phyloP scores from a whole-genome alignment of 306 rosid genomes.

The Inga laurina region DNA sequence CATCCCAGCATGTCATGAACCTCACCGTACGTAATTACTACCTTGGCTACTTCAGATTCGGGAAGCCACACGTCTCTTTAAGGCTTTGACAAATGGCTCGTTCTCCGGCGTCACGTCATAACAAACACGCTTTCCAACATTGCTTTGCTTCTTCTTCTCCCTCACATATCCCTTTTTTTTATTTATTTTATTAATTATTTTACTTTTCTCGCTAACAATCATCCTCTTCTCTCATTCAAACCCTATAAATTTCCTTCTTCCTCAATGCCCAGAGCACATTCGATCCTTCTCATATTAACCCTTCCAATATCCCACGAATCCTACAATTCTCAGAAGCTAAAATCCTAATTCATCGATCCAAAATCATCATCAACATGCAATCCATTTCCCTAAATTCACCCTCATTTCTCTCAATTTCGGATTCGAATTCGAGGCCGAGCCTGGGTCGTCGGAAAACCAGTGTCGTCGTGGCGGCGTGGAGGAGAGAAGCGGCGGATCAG shows the following conservation, averaged over 20 bases:
- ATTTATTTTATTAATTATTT: not conserved
- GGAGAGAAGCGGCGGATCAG: constrained; percentile 23
- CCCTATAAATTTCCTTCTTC: not conserved
- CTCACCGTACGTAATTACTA: not conserved
- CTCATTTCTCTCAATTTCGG: not conserved
- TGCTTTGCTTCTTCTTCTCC: not conserved
- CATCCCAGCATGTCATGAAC: not conserved
- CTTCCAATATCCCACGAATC: not conserved
- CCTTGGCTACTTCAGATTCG: not conserved
- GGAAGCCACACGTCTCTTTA: not conserved
- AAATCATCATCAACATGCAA: not conserved
- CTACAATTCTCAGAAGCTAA: not conserved
- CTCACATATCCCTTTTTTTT: not conserved
- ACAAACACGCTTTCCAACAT: not conserved
- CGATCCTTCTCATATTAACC: not conserved
- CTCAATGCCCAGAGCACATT: not conserved
- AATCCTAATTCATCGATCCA: not conserved
- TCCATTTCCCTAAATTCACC: not conserved
- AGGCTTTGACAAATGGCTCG: not conserved
- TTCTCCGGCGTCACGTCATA: not conserved
- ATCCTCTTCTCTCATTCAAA: not conserved
- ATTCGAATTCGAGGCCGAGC: not conserved
- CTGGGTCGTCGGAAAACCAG: not conserved
- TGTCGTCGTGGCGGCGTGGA: not conserved
- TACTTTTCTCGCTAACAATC: not conserved